phyloP scores from a whole-genome alignment of 164 flowering plant species.

The Tetracentron sinense region DNA sequence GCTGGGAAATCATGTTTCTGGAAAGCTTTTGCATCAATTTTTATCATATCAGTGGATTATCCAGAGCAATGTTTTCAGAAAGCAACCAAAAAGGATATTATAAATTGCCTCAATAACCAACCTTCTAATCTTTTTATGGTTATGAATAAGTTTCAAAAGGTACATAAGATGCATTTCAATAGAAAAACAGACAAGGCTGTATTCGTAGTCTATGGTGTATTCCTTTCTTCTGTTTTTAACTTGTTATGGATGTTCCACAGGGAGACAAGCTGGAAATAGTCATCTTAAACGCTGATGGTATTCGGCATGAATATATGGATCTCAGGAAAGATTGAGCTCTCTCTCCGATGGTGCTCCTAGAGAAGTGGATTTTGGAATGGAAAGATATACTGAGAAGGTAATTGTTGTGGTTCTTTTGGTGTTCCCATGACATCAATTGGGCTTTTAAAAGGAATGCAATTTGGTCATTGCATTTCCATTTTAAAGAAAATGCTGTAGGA shows the following conservation, averaged over 20 bases:
- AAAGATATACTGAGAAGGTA: too few species aligned
- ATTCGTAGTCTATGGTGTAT: neutral
- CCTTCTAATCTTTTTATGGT: neutral
- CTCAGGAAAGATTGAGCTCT: slow-evolving; percentile 68
- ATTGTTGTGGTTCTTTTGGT: too few species aligned
- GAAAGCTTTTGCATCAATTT: neutral
- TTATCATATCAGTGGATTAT: too few species aligned
- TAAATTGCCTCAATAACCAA: neutral
- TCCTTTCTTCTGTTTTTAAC: neutral
- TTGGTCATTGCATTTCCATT: too few species aligned
- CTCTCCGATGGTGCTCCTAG: slow-evolving; percentile 1
- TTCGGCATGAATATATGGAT: slow-evolving; percentile 60
- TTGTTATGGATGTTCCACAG: slow-evolving; percentile 35
- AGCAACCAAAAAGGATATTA: slow-evolving; percentile 1
- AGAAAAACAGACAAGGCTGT: neutral
- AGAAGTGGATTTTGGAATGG: neutral
- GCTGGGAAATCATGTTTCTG: neutral
- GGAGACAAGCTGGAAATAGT: slow-evolving; percentile 87
- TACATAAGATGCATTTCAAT: neutral
- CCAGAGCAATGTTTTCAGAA: neutral
- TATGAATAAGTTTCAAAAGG: neutral
- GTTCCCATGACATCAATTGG: neutral
- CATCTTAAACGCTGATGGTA: slow-evolving; percentile 58
- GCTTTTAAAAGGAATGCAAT: too few species aligned
- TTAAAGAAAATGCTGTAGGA: too few species aligned